These are phyloP conservation scores for Alternaria triticina DNA, from an alignment of 2,329 filamentous ascomycete species.

Conservation along the genomic window DNA sequence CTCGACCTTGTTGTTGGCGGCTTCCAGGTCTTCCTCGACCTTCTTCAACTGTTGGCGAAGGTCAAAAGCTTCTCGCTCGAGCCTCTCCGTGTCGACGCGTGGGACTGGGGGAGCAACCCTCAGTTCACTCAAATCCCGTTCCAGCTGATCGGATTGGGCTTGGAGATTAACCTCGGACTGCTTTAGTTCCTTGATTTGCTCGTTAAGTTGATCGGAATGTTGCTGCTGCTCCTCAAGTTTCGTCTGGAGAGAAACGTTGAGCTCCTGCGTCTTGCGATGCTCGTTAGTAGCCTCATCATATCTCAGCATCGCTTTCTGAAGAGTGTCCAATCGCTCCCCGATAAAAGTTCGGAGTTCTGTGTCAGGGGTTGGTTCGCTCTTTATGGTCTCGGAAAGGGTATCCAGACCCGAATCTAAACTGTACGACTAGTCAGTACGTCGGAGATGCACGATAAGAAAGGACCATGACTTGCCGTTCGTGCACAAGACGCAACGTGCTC, in stretches of 20 bases:
- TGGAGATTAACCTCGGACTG: constrained; percentile 21
- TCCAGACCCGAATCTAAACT: constrained; percentile 30
- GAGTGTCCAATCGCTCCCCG: constrained; percentile 17
- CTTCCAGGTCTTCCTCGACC: constrained; percentile 14
- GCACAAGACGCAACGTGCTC: constrained; percentile 27
- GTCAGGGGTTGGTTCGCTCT: neutral
- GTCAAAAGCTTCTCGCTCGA: constrained; percentile 10
- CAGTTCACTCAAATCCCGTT: constrained; percentile 21
- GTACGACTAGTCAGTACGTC: constrained; percentile 5
- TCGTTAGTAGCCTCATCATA: constrained; percentile 26
- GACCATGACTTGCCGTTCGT: constrained; percentile 25
- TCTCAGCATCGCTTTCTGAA: constrained; percentile 27
- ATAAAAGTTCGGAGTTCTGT: constrained; percentile 19
- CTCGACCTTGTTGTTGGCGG: constrained; percentile 3
- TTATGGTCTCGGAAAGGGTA: constrained; percentile 6
- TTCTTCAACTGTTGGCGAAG: constrained; percentile 22
- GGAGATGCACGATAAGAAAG: neutral
- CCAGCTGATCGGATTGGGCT: constrained; percentile 10
- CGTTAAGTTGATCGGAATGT: constrained; percentile 16
- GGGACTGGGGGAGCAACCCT: constrained; percentile 1
- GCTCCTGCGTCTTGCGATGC: constrained; percentile 16
- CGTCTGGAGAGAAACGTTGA: constrained; percentile 18
- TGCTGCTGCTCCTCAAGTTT: constrained; percentile 25
- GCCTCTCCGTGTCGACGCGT: neutral
- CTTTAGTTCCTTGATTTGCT: constrained; percentile 7